These are phyloP conservation scores for Piloderma croceum DNA, from an alignment of 768 basidiomycete genomes.

Conservation along the genomic window DNA sequence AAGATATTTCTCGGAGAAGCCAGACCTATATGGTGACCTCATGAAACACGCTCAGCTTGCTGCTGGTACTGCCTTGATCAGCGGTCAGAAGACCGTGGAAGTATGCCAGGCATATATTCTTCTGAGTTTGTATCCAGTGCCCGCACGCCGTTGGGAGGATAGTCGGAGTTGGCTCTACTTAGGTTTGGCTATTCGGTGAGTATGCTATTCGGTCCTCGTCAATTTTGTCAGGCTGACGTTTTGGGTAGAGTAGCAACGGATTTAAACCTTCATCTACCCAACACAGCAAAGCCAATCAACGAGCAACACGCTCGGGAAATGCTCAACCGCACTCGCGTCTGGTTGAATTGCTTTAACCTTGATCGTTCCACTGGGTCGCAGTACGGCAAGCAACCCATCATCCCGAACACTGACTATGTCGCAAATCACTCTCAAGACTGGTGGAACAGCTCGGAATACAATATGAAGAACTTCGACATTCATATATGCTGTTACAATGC, in stretches of 20 bases:
- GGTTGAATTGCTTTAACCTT: conserved; percentile 87
- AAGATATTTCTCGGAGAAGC: conserved; percentile 67
- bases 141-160: conserved; percentile 79
- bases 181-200: conserved; percentile 79
- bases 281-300: conserved; percentile 65
- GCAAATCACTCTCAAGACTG: conserved; percentile 64
- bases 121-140: conserved; percentile 70
- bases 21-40: conserved; percentile 60
- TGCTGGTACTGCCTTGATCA: conserved; percentile 71
- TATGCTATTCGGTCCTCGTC: too few relatives aligned
- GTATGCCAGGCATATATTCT: conserved; percentile 80
- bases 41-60: conserved; percentile 76
- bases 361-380: conserved; percentile 86
- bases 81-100: conserved; percentile 77
- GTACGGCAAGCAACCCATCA: conserved; percentile 83
- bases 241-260: conserved; percentile 73
- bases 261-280: conserved; percentile 79
- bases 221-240: too few relatives aligned
- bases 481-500: conserved; percentile 75
- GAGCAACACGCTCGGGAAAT: conserved; percentile 82
- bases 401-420: conserved; percentile 72
- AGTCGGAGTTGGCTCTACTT: conserved; percentile 88
- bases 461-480: conserved; percentile 71
- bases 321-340: conserved; percentile 83
- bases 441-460: conserved; percentile 65